Conservation (phyloP, 352 stramenopile species). For the Globisporangium acanthophoron region DNA sequence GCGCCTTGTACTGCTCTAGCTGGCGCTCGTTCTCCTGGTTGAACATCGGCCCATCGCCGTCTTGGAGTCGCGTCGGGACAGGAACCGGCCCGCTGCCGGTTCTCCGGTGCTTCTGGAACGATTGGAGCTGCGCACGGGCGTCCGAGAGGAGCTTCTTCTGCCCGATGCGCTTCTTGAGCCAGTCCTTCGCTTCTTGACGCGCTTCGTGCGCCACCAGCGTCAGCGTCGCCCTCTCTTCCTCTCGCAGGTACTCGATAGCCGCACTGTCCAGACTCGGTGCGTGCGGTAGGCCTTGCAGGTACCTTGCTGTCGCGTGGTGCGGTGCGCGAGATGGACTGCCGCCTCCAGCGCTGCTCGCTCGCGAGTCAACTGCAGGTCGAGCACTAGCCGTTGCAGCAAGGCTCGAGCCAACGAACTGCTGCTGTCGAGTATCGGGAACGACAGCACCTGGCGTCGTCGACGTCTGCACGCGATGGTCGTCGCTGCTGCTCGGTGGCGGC, state of each 20-base stretch:
- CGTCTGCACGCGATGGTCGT: neutral
- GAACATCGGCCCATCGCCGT: neutral
- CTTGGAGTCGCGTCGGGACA: slow-evolving; percentile 3
- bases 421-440: neutral
- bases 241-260: slow-evolving; percentile 35
- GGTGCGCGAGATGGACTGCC: slow-evolving; percentile 7
- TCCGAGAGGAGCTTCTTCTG: slow-evolving; percentile 76
- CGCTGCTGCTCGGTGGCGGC: neutral
- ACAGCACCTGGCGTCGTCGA: neutral
- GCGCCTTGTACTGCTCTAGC: slow-evolving; percentile 42
- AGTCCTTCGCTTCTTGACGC: slow-evolving; percentile 54
- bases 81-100: slow-evolving; percentile 34
- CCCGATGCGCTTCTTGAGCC: slow-evolving; percentile 66
- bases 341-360: neutral
- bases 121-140: slow-evolving; percentile 48
- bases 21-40: slow-evolving; percentile 28
- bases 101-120: slow-evolving; percentile 32
- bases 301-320: neutral
- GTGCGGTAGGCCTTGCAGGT: slow-evolving; percentile 22
- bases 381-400: neutral
- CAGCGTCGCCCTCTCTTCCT: slow-evolving; percentile 61
- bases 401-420: neutral
- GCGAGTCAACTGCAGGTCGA: neutral
- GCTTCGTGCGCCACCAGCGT: slow-evolving; percentile 66
- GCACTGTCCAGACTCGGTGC: slow-evolving; percentile 20